Percentiles rank a stretch among this genome's conserved stretches.
These are phyloP conservation scores for Nemania sp. DNA, from an alignment of 2,329 filamentous ascomycete genomes.

Conservation along the genomic window DNA sequence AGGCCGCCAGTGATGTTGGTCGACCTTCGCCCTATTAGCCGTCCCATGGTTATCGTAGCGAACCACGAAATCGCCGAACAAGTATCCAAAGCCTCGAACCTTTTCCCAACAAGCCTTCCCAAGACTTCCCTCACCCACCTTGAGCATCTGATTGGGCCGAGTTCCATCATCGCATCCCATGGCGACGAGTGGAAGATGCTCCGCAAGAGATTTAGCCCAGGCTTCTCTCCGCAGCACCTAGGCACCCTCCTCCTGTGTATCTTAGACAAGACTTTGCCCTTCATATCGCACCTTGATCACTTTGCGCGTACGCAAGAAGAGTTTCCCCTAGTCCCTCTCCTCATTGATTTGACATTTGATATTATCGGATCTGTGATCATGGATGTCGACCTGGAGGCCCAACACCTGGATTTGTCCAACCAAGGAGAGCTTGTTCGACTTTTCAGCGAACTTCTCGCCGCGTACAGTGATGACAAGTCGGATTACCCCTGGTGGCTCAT, in stretches of 20 bases:
- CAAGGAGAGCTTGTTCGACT: slow-evolving; percentile 4
- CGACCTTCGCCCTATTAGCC: slow-evolving; percentile 52
- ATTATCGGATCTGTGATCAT: slow-evolving; percentile 14
- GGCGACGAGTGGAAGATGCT: slow-evolving; percentile 1
- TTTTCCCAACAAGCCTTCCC: neutral
- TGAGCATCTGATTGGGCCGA: slow-evolving; percentile 9
- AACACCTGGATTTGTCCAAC: neutral
- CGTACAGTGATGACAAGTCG: neutral
- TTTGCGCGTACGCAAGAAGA: neutral
- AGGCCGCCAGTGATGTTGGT: slow-evolving; percentile 51
- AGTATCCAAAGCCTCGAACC: neutral
- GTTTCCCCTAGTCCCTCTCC: neutral
- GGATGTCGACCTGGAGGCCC: slow-evolving; percentile 33
- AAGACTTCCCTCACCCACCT: slow-evolving; percentile 17
- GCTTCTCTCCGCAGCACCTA: slow-evolving; percentile 7
- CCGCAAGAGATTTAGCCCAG: slow-evolving; percentile 4
- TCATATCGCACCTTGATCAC: slow-evolving; percentile 4
- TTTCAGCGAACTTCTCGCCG: slow-evolving; percentile 27
- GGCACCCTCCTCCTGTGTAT: slow-evolving; percentile 51
- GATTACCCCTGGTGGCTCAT: slow-evolving; percentile 7
- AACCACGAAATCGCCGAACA: slow-evolving; percentile 14
- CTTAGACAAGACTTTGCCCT: slow-evolving; percentile 42
- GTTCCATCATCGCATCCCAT: slow-evolving; percentile 42
- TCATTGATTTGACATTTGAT: slow-evolving; percentile 12
- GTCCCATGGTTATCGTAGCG: slow-evolving; percentile 39